Evolutionary conservation across 148 eudicot species (phyloP).

Genomic region (Selenicereus undatus): DNA sequence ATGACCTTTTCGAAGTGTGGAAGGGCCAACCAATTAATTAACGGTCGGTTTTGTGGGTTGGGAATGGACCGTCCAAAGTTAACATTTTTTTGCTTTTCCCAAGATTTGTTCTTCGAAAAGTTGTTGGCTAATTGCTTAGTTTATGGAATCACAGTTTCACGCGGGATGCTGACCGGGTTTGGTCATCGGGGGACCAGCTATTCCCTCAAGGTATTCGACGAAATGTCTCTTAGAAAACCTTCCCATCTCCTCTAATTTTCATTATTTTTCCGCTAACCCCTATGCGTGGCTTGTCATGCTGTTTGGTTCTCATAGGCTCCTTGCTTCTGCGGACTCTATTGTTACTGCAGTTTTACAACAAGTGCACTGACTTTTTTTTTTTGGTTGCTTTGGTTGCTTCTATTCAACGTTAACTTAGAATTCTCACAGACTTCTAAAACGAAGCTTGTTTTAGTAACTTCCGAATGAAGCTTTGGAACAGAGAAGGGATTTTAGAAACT

Average conservation of each 20-base stretch:
- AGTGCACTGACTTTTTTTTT: background rate
- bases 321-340: background rate
- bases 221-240: conserved; percentile 8
- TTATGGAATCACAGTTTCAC: background rate
- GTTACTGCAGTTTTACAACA: background rate
- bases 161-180: too few species aligned
- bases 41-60: background rate
- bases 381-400: background rate
- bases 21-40: background rate
- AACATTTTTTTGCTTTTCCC: background rate
- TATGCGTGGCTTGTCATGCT: background rate
- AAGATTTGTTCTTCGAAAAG: background rate
- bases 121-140: background rate
- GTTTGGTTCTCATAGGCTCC: background rate
- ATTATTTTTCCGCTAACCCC: background rate
- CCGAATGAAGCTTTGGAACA: too few species aligned
- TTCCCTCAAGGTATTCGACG: conserved; percentile 14
- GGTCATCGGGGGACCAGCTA: background rate
- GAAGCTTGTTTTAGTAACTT: too few species aligned
- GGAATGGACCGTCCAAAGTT: background rate
- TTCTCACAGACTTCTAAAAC: background rate
- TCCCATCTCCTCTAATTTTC: background rate
- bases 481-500: too few species aligned
- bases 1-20: background rate
- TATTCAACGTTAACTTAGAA: background rate